Conservation (phyloP, 2,329 filamentous ascomycete species). For the Paramyrothecium roridum region DNA sequence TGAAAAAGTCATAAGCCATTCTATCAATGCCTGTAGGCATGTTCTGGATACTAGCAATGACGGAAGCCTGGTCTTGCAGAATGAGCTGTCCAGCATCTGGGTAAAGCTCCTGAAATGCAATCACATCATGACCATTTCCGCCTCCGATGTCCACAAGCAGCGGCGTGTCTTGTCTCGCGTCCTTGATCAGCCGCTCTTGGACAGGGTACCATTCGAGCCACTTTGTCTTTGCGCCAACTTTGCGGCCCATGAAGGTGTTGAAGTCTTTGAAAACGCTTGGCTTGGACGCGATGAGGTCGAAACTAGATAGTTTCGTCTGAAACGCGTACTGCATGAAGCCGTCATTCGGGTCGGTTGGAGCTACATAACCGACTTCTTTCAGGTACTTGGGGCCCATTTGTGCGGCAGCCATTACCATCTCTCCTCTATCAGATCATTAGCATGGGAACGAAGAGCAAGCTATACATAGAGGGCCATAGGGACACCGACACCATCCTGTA, state of each 20-base stretch:
- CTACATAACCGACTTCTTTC: neutral
- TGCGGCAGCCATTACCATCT: neutral
- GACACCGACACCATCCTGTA: neutral
- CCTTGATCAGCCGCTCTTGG: constrained; percentile 18
- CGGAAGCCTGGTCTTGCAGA: constrained; percentile 21
- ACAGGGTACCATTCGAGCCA: constrained; percentile 14
- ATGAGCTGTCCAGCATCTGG: constrained; percentile 16
- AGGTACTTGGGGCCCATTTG: neutral
- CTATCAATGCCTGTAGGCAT: constrained; percentile 17
- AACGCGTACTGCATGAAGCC: neutral
- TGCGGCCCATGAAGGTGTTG: neutral
- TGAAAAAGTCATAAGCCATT: constrained; percentile 31
- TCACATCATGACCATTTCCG: constrained; percentile 23
- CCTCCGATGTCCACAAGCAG: constrained; percentile 26
- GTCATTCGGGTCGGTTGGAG: neutral
- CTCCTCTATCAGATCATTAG: neutral
- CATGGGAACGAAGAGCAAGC: neutral
- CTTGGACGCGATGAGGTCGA: neutral
- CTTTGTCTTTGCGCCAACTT: neutral
- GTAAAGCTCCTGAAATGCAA: constrained; percentile 17
- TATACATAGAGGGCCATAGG: neutral
- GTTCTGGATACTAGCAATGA: constrained; percentile 14
- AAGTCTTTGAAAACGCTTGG: neutral
- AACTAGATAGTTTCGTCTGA: neutral
- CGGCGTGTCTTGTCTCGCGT: constrained; percentile 7